phyloP scores from a whole-genome alignment of 192 early-diverging fungal species.

The Podila horticola region DNA sequence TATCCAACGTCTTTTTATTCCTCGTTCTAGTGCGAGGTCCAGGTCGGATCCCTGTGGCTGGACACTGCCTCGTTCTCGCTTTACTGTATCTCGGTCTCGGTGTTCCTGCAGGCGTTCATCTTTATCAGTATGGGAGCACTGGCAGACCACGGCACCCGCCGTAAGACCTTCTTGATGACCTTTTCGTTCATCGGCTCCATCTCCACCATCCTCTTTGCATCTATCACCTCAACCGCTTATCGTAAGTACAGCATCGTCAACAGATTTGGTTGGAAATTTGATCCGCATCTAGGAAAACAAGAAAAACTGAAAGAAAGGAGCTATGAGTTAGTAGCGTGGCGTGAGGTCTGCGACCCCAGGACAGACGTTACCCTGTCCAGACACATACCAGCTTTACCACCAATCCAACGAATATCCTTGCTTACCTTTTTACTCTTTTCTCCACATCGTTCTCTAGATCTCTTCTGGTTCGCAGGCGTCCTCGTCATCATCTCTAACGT shows the following conservation, averaged over 20 bases:
- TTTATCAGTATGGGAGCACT: conserved; percentile 57
- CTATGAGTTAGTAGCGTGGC: no score
- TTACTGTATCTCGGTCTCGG: conserved; percentile 53
- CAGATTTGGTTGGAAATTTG: background rate
- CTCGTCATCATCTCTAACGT: conserved; percentile 55
- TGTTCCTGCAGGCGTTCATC: conserved; percentile 56
- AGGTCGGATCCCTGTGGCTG: conserved; percentile 40
- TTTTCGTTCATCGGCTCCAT: conserved; percentile 56
- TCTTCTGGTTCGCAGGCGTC: conserved; percentile 55
- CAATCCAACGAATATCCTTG: background rate
- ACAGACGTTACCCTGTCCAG: no score
- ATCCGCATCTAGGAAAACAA: no score
- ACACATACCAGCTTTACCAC: background rate
- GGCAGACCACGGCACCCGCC: conserved; percentile 58
- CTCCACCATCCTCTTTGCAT: conserved; percentile 48
- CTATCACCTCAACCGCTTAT: conserved; percentile 9
- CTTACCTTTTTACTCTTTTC: background rate
- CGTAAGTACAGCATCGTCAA: conserved; percentile 11
- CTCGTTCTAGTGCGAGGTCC: conserved; percentile 30
- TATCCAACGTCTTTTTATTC: no score
- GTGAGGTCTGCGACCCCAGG: no score
- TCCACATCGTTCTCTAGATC: background rate
- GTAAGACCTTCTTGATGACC: conserved; percentile 52
- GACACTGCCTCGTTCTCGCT: conserved; percentile 51
- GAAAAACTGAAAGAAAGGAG: no score